A percentile compares a stretch with the other conserved stretches of the same genome.
Evolutionary conservation across 2,329 filamentous ascomycete genomes (phyloP).

Genomic region (Aspergillus glaucus): DNA sequence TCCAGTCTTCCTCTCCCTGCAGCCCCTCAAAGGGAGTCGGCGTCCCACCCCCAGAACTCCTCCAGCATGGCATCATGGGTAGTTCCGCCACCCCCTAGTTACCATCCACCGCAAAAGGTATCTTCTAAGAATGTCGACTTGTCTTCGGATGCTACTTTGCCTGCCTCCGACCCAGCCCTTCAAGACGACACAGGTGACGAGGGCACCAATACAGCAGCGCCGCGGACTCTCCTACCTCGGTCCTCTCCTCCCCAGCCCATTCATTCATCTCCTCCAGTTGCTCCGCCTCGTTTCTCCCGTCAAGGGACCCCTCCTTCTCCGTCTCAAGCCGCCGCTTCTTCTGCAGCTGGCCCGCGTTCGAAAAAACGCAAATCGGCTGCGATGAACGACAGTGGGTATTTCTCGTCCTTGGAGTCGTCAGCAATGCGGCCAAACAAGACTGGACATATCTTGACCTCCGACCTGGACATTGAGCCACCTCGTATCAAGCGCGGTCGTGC

Average conservation of each 20-base stretch:
- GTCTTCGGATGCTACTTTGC: conserved; percentile 73
- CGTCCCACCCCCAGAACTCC: conserved; percentile 24
- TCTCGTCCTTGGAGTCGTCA: conserved; percentile 91
- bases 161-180: conserved; percentile 59
- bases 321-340: conserved; percentile 53
- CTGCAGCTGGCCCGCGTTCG: conserved; percentile 58
- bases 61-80: conserved; percentile 28
- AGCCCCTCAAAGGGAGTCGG: conserved; percentile 22
- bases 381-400: conserved; percentile 93
- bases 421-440: conserved; percentile 65
- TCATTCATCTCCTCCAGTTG: conserved; percentile 84
- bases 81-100: conserved; percentile 23
- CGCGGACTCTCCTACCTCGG: conserved; percentile 26
- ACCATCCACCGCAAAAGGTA: conserved; percentile 14
- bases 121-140: conserved; percentile 44
- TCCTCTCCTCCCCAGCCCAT: conserved; percentile 53
- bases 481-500: conserved; percentile 82
- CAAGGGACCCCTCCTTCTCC: conserved; percentile 70
- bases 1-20: conserved; percentile 38
- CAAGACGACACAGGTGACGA: conserved; percentile 49
- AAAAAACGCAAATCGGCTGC: conserved; percentile 72
- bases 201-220: conserved; percentile 20
- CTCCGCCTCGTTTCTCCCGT: conserved; percentile 50
- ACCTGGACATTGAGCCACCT: conserved; percentile 65
- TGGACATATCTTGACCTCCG: conserved; percentile 64